phyloP scores from a whole-genome alignment of 2,329 filamentous ascomycete species.

The Diplodia corticola region DNA sequence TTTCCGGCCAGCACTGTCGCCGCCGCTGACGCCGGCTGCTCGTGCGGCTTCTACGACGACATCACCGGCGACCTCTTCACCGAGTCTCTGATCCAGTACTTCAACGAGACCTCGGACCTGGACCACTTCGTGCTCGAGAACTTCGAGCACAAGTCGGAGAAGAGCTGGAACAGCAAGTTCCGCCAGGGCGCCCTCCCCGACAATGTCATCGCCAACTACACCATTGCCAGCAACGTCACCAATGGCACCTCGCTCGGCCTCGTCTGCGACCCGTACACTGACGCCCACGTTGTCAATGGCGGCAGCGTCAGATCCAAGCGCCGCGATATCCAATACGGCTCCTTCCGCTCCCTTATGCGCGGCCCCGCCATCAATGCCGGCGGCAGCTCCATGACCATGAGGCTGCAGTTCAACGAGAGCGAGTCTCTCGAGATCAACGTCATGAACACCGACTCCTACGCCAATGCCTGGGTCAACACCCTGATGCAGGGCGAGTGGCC shows the following conservation, averaged over 20 bases:
- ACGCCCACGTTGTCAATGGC: slow-evolving; percentile 47
- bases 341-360: slow-evolving; percentile 47
- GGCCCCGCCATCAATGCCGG: slow-evolving; percentile 38
- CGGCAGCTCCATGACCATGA: slow-evolving; percentile 50
- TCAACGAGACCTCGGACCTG: slow-evolving; percentile 49
- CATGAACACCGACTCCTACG: slow-evolving; percentile 46
- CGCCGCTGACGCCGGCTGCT: slow-evolving; percentile 34
- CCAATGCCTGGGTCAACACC: slow-evolving; percentile 42
- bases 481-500: slow-evolving; percentile 44
- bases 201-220: slow-evolving; percentile 38
- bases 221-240: slow-evolving; percentile 41
- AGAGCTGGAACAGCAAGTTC: slow-evolving; percentile 49
- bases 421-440: slow-evolving; percentile 47
- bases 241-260: slow-evolving; percentile 37
- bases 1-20: background rate
- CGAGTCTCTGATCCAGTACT: slow-evolving; percentile 52
- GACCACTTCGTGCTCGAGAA: slow-evolving; percentile 43
- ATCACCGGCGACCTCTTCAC: slow-evolving; percentile 45
- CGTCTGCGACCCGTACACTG: slow-evolving; percentile 35
- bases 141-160: slow-evolving; percentile 48
- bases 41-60: slow-evolving; percentile 50
- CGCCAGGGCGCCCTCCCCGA: slow-evolving; percentile 44
- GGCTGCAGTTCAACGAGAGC: slow-evolving; percentile 48
- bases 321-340: slow-evolving; percentile 51
- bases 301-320: slow-evolving; percentile 45